Evolutionary conservation across 2,329 filamentous ascomycete species (phyloP).

Genomic region (Coniella vitis): DNA sequence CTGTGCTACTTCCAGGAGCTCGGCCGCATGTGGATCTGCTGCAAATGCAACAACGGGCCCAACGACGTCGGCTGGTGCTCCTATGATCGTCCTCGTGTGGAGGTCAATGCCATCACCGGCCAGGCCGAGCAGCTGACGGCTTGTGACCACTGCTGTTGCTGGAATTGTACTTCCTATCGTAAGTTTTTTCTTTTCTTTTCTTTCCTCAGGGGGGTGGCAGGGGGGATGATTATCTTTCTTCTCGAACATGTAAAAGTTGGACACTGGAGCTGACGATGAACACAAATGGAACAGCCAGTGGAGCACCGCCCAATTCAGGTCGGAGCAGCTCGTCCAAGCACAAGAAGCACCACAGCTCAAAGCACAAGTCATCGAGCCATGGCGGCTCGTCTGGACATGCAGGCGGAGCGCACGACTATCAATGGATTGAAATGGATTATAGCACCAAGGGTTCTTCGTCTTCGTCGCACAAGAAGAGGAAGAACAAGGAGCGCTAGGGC

Average conservation of each 20-base stretch:
- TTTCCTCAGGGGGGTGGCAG: too few relatives aligned
- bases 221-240: too few relatives aligned
- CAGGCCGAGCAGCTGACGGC: constrained; percentile 31
- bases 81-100: constrained; percentile 25
- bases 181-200: constrained; percentile 21
- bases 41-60: constrained; percentile 42
- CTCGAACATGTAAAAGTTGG: too few relatives aligned
- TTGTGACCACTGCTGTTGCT: constrained; percentile 49
- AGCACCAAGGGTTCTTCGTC: background rate
- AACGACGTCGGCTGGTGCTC: constrained; percentile 49
- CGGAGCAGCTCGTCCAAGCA: constrained; percentile 7
- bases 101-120: constrained; percentile 26
- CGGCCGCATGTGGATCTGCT: constrained; percentile 48
- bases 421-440: constrained; percentile 11
- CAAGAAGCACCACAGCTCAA: constrained; percentile 8
- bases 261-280: too few relatives aligned
- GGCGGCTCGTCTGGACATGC: constrained; percentile 2
- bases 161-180: constrained; percentile 39
- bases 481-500: background rate
- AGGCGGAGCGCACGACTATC: constrained; percentile 4
- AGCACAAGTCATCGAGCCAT: background rate
- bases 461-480: constrained; percentile 1
- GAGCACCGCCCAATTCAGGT: background rate
- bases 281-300: too few relatives aligned
- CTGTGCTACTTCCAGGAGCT: constrained; percentile 45